Evolutionary conservation across 164 flowering plant genomes (phyloP).

Genomic region (Piper betle): DNA sequence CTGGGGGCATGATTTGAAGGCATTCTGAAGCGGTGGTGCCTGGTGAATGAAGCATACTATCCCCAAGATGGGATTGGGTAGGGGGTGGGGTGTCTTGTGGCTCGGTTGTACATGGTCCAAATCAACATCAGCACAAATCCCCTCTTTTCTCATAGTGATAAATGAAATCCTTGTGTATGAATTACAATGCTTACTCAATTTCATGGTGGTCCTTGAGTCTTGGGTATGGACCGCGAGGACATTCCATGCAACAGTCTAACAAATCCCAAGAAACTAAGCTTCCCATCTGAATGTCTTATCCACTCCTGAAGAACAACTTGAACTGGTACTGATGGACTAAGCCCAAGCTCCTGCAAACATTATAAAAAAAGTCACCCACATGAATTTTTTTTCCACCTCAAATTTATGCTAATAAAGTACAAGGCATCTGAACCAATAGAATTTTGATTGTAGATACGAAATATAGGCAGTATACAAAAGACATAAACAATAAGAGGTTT

Average conservation of each 20-base stretch:
- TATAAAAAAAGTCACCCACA: not conserved
- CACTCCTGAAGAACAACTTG: conserved; percentile 94
- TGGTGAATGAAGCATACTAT: too few relatives aligned
- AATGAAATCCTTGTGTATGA: not conserved
- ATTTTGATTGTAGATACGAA: not conserved
- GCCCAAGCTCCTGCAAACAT: conserved; percentile 71
- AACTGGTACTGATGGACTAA: conserved; percentile 78
- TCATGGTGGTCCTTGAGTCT: conserved; percentile 18
- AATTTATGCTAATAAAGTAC: not conserved
- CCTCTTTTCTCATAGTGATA: not conserved
- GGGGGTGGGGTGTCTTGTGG: too few relatives aligned
- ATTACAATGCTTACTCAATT: not conserved
- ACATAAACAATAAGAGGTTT: not conserved
- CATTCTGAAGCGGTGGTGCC: too few relatives aligned
- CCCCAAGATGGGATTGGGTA: too few relatives aligned
- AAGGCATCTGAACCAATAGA: not conserved
- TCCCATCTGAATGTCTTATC: conserved; percentile 89
- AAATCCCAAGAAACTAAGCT: conserved; percentile 89
- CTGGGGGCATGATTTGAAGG: not conserved
- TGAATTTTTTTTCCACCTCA: too few relatives aligned
- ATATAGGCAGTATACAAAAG: not conserved
- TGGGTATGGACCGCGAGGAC: conserved; percentile 63
- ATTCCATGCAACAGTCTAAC: conserved; percentile 75
- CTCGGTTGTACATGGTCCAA: too few relatives aligned
- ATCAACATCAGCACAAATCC: too few relatives aligned